Evolutionary conservation across 1,284 basidiomycete species (phyloP).

Genomic region (Sporisorium reilianum): DNA sequence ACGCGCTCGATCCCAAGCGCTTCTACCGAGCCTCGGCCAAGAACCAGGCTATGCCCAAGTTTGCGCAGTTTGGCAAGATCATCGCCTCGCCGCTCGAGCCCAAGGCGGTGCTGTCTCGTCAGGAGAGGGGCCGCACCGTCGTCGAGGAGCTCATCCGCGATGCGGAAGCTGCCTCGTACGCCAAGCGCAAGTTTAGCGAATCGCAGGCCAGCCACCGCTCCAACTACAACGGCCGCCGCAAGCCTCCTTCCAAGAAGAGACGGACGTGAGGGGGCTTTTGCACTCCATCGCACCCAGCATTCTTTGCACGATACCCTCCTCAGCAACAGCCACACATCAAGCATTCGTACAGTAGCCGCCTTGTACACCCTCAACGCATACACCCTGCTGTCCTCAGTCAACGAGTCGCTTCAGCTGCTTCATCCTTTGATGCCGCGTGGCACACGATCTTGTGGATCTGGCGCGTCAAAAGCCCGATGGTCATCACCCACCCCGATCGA

Average conservation of each 20-base stretch:
- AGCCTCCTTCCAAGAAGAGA: constrained; percentile 41
- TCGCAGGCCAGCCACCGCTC: constrained; percentile 41
- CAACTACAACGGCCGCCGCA: constrained; percentile 42
- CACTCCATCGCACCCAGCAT: background rate
- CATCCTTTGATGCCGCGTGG: background rate
- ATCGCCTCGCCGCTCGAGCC: constrained; percentile 83
- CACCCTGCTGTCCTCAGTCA: too few species aligned
- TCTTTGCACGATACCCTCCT: constrained; percentile 17
- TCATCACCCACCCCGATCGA: background rate
- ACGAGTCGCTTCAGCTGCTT: background rate
- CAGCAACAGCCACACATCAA: background rate
- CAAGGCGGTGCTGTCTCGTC: constrained; percentile 77
- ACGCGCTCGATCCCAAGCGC: constrained; percentile 93
- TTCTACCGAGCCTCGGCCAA: constrained; percentile 89
- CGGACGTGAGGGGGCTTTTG: constrained; percentile 11
- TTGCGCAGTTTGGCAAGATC: constrained; percentile 91
- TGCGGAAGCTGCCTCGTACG: constrained; percentile 84
- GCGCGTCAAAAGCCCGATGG: background rate
- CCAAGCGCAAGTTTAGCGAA: constrained; percentile 93
- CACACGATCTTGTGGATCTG: background rate
- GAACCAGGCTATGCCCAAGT: constrained; percentile 75
- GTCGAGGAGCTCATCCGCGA: constrained; percentile 91
- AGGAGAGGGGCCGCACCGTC: constrained; percentile 81
- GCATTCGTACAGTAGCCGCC: background rate
- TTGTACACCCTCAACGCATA: background rate